Evolutionary conservation across 2,329 filamentous ascomycete species (phyloP).

Genomic region (Phialocephala subalpina): DNA sequence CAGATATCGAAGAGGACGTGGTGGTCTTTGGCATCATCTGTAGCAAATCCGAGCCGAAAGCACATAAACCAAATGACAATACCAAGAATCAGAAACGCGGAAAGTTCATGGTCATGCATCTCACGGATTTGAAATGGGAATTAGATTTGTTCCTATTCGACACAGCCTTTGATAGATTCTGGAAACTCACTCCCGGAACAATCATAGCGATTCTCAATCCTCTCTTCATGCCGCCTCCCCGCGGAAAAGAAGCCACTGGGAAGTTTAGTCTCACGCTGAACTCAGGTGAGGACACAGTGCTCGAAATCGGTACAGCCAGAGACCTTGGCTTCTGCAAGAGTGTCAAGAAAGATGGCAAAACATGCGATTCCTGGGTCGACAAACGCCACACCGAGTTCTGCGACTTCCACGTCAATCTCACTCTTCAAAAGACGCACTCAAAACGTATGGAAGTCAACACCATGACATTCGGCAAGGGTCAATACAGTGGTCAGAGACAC

Average conservation of each 20-base stretch:
- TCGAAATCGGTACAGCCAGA: conserved; percentile 85
- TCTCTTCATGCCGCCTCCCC: conserved; percentile 85
- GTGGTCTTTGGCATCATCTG: conserved; percentile 90
- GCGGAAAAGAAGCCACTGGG: conserved; percentile 77
- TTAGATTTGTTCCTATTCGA: conserved; percentile 93
- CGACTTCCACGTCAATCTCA: conserved; percentile 88
- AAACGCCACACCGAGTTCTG: conserved; percentile 88
- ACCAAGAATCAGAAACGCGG: conserved; percentile 61
- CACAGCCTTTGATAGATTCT: conserved; percentile 89
- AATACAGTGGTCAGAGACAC: conserved; percentile 39
- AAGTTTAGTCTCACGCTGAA: conserved; percentile 87
- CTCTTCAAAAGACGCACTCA: conserved; percentile 73
- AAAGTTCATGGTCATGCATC: conserved; percentile 91
- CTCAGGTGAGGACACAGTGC: conserved; percentile 85
- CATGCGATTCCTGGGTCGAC: conserved; percentile 88
- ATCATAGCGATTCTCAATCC: conserved; percentile 93
- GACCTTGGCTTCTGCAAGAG: conserved; percentile 91
- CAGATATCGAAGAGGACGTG: conserved; percentile 85
- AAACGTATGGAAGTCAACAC: conserved; percentile 82
- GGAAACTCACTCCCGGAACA: conserved; percentile 92
- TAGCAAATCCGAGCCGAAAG: conserved; percentile 83
- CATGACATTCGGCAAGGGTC: conserved; percentile 57
- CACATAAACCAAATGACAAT: conserved; percentile 57
- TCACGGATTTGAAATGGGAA: conserved; percentile 91
- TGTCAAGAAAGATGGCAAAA: conserved; percentile 82